Percentiles rank a stretch among this genome's conserved stretches.
phyloP scores from a whole-genome alignment of 345 rosid species.

The Odontarrhena argentea region DNA sequence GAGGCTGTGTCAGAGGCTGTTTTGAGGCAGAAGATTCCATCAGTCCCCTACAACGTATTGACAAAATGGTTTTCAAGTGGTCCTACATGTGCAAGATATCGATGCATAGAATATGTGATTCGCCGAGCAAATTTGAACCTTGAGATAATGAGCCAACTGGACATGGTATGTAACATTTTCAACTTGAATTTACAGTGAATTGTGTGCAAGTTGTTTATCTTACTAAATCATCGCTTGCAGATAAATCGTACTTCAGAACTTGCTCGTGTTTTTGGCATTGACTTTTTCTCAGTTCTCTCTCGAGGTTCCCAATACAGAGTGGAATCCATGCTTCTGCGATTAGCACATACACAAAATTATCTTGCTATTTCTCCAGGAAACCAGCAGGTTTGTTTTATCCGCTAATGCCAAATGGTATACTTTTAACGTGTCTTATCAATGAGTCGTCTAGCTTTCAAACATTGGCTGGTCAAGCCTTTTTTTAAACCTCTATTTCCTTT shows the following conservation, averaged over 20 bases:
- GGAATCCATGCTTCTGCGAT: constrained; percentile 93
- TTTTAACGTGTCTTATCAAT: neutral
- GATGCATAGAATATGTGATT: constrained; percentile 72
- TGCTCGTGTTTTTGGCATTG: constrained; percentile 96
- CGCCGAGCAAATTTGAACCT: constrained; percentile 78
- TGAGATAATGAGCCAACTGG: constrained; percentile 82
- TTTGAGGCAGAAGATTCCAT: constrained; percentile 79
- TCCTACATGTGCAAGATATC: constrained; percentile 72
- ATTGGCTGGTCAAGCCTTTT: constrained; percentile 3
- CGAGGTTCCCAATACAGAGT: constrained; percentile 98
- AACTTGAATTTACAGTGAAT: constrained; percentile 19
- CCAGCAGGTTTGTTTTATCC: constrained; percentile 61
- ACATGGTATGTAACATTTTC: constrained; percentile 60
- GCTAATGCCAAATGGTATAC: constrained; percentile 6
- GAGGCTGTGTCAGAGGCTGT: constrained; percentile 90
- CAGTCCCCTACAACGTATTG: constrained; percentile 61
- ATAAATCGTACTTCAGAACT: constrained; percentile 96
- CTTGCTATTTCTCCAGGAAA: constrained; percentile 93
- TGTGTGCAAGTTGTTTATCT: constrained; percentile 7
- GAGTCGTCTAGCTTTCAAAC: neutral
- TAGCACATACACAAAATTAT: constrained; percentile 95
- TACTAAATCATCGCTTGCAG: constrained; percentile 51
- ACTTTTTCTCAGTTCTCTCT: constrained; percentile 96
- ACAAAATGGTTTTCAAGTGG: constrained; percentile 84
- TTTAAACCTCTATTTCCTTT: neutral